Conservation (phyloP, 176 grass and related monocot species). For the Pontederia crassipes region DNA sequence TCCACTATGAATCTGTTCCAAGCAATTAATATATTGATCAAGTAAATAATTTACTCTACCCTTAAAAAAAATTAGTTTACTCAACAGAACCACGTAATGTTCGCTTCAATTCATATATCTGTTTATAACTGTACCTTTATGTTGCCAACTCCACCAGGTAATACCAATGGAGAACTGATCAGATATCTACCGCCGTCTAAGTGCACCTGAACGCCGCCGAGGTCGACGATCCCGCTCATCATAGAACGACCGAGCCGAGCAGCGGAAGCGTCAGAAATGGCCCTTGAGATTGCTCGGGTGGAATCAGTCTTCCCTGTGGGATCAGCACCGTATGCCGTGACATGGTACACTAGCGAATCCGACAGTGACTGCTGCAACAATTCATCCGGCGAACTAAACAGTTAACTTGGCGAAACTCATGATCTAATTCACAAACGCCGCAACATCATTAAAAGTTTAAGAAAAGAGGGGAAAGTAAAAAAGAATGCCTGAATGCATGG, state of each 20-base stretch:
- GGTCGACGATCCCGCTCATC: constrained; percentile 60
- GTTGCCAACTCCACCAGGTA: constrained; percentile 78
- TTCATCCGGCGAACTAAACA: background rate
- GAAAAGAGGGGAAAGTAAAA: background rate
- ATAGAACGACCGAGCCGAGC: constrained; percentile 30
- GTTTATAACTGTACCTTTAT: constrained; percentile 31
- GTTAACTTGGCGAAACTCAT: background rate
- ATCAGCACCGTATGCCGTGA: constrained; percentile 83
- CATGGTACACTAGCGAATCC: constrained; percentile 48
- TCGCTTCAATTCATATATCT: background rate
- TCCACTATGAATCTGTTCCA: constrained; percentile 26
- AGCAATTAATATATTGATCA: background rate
- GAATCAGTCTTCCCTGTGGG: constrained; percentile 46
- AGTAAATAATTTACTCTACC: background rate
- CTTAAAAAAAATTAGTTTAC: no score
- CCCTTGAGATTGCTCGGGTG: constrained; percentile 56
- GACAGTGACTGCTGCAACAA: constrained; percentile 4
- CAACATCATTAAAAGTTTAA: no score
- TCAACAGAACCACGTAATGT: no score
- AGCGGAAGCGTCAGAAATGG: constrained; percentile 70
- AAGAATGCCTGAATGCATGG: background rate
- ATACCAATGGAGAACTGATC: constrained; percentile 35
- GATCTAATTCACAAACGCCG: no score
- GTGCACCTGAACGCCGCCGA: constrained; percentile 73
- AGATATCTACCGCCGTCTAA: constrained; percentile 79